These are phyloP conservation scores for Aleurites moluccanus DNA, from an alignment of 441 rosid species.

Conservation along the genomic window DNA sequence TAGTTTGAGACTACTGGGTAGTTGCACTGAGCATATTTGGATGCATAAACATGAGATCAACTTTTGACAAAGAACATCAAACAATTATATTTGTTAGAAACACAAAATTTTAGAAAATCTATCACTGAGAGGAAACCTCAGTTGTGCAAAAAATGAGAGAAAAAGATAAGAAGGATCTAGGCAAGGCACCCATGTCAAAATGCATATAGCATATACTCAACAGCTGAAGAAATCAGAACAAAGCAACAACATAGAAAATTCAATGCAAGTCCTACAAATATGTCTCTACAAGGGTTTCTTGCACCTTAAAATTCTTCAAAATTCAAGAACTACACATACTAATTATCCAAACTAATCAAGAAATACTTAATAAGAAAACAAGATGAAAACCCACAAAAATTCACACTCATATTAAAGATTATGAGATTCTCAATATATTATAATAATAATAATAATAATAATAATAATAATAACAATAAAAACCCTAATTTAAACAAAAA, in stretches of 20 bases:
- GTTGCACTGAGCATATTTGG: background rate
- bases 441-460: no score
- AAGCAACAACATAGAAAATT: background rate
- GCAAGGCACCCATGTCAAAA: background rate
- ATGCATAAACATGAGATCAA: background rate
- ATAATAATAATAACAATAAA: no score
- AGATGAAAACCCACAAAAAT: background rate
- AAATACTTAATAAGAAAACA: background rate
- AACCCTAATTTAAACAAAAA: no score
- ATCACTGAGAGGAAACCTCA: no score
- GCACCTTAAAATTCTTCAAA: background rate
- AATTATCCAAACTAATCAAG: background rate
- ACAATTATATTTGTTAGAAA: background rate
- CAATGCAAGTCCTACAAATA: background rate
- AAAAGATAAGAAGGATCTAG: background rate
- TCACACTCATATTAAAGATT: background rate
- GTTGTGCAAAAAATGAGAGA: background rate
- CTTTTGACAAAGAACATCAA: background rate
- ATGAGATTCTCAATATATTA: background rate
- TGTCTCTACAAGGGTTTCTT: background rate
- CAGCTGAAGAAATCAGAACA: slow-evolving; percentile 4
- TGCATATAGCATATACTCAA: background rate
- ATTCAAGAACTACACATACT: background rate
- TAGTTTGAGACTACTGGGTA: background rate
- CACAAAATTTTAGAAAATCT: no score